Evolutionary conservation across 805 yeast genomes (phyloP), one percentile per base, ranked within the genome.

Genomic region (Metschnikowia colocasiae): DNA sequence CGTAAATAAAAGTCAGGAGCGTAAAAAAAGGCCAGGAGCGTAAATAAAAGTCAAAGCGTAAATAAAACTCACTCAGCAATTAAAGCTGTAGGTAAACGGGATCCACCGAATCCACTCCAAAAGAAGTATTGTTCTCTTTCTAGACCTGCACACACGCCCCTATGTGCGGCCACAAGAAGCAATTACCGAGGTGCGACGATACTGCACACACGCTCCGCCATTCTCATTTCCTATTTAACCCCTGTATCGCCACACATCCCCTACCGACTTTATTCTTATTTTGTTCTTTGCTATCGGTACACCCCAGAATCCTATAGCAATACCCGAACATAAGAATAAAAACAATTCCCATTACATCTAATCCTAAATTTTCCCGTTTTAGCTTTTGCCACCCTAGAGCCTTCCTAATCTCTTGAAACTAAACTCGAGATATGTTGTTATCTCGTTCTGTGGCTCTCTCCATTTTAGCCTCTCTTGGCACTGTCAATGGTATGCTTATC

Each of bases 401-500:
- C 26, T 20, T 9, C 34, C 43, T 15, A 35, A 22, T 22, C 15
- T 38, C 15, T 18, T 38, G n/a, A 38, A 19, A 13, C 30, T 36
- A 15, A 12, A 19, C 9, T 27, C 34, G 42, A 39, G 42, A 35
- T 20, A 71, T 71, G 75, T 64, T 65, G 59, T 66, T 73, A 56
- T 58, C 74, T 34, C 69, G 61, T 52, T 61, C 76, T 23, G 67
- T 70, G 45, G 76, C 76, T 15, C 59, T 72, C 52, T 62, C 76
- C 49, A 71, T 73, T 51, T 63, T 73, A 58, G 67, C 71, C 41
- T 52, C 74, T 48, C 54, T 71, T 49, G 73, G 74, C 44, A 73
- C 63, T 42, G 43, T 40, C 29, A 64, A 71, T 48, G 76, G 67
- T 35, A 70, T 84, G 60, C 83, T 84, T 49, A 80, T 85, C 54